Evolutionary conservation across 2,329 filamentous ascomycete species (phyloP).

Genomic region (Arthroderma sp.): DNA sequence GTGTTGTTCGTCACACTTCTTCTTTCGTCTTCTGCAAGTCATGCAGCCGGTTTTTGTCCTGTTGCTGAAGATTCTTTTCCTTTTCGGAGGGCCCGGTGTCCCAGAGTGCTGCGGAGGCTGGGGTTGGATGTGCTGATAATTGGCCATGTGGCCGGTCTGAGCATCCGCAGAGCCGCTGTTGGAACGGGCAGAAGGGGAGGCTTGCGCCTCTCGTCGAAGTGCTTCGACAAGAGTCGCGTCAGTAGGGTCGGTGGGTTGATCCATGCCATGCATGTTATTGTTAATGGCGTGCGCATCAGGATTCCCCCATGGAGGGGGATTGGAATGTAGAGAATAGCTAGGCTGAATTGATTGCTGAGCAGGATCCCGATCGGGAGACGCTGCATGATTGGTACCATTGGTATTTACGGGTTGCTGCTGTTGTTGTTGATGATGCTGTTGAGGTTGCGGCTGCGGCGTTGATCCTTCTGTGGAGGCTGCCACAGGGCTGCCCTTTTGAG

Average conservation of each 20-base stretch:
- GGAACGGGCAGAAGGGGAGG: background rate
- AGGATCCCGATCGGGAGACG: background rate
- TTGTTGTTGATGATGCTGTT: background rate
- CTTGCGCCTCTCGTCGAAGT: slow-evolving; percentile 37
- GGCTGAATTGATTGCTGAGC: slow-evolving; percentile 12
- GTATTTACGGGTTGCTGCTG: background rate
- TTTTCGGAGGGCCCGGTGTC: slow-evolving; percentile 19
- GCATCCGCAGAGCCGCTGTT: background rate
- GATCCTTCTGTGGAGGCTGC: background rate
- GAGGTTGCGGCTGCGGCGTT: background rate
- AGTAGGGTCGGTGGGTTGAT: slow-evolving; percentile 31
- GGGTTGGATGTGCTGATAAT: slow-evolving; percentile 5
- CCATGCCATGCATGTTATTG: slow-evolving; percentile 28
- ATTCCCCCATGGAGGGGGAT: slow-evolving; percentile 24
- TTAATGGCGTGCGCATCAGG: slow-evolving; percentile 30
- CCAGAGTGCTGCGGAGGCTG: slow-evolving; percentile 2
- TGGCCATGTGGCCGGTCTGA: background rate
- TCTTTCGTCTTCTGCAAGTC: slow-evolving; percentile 83
- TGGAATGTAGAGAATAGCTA: slow-evolving; percentile 13
- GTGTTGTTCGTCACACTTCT: slow-evolving; percentile 93
- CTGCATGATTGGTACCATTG: background rate
- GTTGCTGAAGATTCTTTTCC: slow-evolving; percentile 63
- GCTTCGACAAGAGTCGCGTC: slow-evolving; percentile 41
- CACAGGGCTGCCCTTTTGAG: slow-evolving; percentile 13
- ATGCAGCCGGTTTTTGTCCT: slow-evolving; percentile 91